Evolutionary conservation across 345 rosid species (phyloP), one percentile per base, ranked within the genome.

Genomic region (Hibiscus mutabilis): DNA sequence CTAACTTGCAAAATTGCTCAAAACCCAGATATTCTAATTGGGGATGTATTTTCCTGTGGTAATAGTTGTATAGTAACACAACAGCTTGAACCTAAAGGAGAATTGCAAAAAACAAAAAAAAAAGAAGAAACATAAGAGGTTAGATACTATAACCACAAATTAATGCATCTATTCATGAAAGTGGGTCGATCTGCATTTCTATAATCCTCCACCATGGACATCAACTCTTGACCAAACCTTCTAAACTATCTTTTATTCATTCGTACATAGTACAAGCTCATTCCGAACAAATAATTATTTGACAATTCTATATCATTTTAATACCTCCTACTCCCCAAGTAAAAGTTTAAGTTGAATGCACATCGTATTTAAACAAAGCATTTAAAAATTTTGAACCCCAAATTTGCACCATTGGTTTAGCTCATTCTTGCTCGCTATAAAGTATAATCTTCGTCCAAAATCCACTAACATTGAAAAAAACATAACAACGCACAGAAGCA

Each of bases 21-120:
- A 88, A 85, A 73, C 76, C 73, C 44, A 88, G 74, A 75, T 72
- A 79, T 63, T 85, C 85, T 2, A 87, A 66, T 18, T 83, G 81
- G 14, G 73, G 82, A 71, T 90, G 81, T 13, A 77, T 85, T 82
- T 69, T 91, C 76, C 91, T 80, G 74, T 87, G 84, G 79, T 84
- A 87, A 56, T 86, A 88, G 69, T 94, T 94, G 88, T 84, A 91
- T 25, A 94, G 72, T 70, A 91, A 66, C 68, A 87, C 91, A 78
- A 87, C 89, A 27, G 89, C 93, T 76, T 82, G 84, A 64, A 91
- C 84, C 98, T 94, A 80, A 66, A 75, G 21, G 21, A 79, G 18
- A 66, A 69, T 49, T 15, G 35, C 14, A 44, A 67, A 46, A 62
- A 24, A 6, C 57, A 44, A 67, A 33, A 62, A 18, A 6, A 61